phyloP scores from a whole-genome alignment of 164 flowering plant species.

The Umbilicus rupestris region DNA sequence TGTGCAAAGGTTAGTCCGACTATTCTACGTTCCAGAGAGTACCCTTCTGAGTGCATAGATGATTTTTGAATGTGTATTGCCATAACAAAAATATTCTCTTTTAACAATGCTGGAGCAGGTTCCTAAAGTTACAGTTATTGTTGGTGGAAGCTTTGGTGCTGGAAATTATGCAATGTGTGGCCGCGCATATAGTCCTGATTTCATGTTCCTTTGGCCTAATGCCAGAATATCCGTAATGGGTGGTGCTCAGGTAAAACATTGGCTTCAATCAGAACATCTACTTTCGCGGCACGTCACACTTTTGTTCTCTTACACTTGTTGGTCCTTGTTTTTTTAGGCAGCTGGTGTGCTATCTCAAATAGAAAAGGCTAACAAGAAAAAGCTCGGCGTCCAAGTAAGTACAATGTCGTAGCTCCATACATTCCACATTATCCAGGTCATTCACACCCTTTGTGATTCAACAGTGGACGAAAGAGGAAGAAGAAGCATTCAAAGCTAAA shows the following conservation, averaged over 20 bases:
- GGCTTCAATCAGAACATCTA: not conserved
- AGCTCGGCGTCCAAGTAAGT: slow-evolving; percentile 63
- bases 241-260: slow-evolving; percentile 70
- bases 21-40: not conserved
- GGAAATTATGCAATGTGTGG: slow-evolving; percentile 99
- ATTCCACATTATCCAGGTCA: not conserved
- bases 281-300: not conserved
- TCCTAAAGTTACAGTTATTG: slow-evolving; percentile 76
- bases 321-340: slow-evolving; percentile 50
- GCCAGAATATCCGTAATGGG: slow-evolving; percentile 97
- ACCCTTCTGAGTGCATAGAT: not conserved
- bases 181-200: slow-evolving; percentile 93
- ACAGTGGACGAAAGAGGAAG: slow-evolving; percentile 86
- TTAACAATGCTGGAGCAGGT: slow-evolving; percentile 38
- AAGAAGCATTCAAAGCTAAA: slow-evolving; percentile 65
- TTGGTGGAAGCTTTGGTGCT: slow-evolving; percentile 99
- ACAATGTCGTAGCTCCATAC: not conserved
- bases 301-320: not conserved
- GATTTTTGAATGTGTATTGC: not conserved
- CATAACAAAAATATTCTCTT: not conserved
- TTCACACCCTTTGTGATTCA: not conserved
- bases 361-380: slow-evolving; percentile 70
- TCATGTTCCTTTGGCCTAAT: slow-evolving; percentile 95
- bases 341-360: slow-evolving; percentile 92
- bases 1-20: slow-evolving; percentile 72